Evolutionary conservation across 495 filamentous ascomycete genomes (phyloP), one percentile per base, ranked within the genome.

Genomic region (Neurospora sublineolata): DNA sequence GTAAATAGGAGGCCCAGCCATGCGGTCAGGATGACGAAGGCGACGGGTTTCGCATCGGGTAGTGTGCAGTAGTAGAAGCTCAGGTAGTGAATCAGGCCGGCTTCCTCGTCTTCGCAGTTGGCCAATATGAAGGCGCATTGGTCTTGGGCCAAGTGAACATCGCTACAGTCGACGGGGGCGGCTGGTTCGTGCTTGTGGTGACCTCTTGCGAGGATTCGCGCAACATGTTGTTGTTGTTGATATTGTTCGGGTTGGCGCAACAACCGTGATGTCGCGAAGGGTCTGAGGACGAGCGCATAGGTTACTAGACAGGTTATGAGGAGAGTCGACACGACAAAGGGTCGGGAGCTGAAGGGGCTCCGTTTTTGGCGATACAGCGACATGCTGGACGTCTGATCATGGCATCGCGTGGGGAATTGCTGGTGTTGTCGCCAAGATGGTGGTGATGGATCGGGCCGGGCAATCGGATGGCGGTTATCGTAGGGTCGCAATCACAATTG

Each of bases 1-100:
- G 90, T 94, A 77, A 99, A 99, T 7, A 98, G 88, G 36, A 97
- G 83, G n/a, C 87, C 91, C 7, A 97, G 84, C 96, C 96, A 99
- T 52, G 89, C 71, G 37, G 91, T 83, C 38, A 99, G 81, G 38
- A 97, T 84, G 5, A 83, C 79, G 75, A 98, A 94, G 27, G 93
- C 93, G 70, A 97, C 68, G 3, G 90, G 88, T 76, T 93, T 87
- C n/a, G 83, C 89, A 73, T 89, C 80, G 68, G 84, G 86, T 33
- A 96, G 82, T 37, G 83, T 82, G 84, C 96, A 99, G 79, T 98
- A 99, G 82, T 97, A 98, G 40, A 99, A 86, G 16, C 88, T 86
- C 18, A 99, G 87, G 80, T 98, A 98, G 68, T 94, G 91, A 64
- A 97, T 81, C 42, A 98, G 84, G 40, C 94, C 95, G 70, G 94